Evolutionary conservation across 805 yeast species (phyloP), one percentile per base, ranked within the genome.

Genomic region (Starmerella geochares): DNA sequence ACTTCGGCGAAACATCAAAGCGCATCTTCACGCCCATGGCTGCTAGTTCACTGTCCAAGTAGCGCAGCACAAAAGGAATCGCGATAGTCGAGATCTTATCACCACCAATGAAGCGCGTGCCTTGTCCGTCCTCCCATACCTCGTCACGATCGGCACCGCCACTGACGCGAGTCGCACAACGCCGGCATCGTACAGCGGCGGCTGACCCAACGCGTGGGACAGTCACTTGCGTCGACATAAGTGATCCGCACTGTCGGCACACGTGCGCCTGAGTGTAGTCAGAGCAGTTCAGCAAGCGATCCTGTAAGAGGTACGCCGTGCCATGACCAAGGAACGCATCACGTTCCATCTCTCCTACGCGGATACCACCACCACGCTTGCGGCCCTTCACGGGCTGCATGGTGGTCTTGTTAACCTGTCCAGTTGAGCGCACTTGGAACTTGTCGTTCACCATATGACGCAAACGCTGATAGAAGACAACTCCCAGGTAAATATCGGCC

Each of bases 321-420:
- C 98, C 98, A 65, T 92, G 98, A 52, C 97, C 98, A 67, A 92
- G 87, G 61, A 92, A 74, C 2, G 98, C 98, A 76, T 92, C 98
- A 72, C 98, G 84, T 71, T 92, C 98, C 98, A 92, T 92, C 69
- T 92, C 98, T 67, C 98, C 98, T 35, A 92, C 94, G 76, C 98
- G 94, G 60, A 92, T 92, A 83, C 98, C 98, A 71, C 98, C 98
- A 58, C 83, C 80, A 72, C 97, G 80, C 81, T 92, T 92, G 73
- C 98, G 83, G 63, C 98, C 98, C 72, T 92, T 92, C 50, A 92
- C 98, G 36, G 98, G 98, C 75, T 92, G 98, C 96, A 90, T 87
- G 16, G 97, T 92, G 66, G 92, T 76, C 32, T 92, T 79, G 69
- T 90, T 90, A 24, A 92, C 97, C 6, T 97, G 97, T 65, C 98